Conservation (phyloP, 306 rosid species). For the Castanopsis chinensis region DNA sequence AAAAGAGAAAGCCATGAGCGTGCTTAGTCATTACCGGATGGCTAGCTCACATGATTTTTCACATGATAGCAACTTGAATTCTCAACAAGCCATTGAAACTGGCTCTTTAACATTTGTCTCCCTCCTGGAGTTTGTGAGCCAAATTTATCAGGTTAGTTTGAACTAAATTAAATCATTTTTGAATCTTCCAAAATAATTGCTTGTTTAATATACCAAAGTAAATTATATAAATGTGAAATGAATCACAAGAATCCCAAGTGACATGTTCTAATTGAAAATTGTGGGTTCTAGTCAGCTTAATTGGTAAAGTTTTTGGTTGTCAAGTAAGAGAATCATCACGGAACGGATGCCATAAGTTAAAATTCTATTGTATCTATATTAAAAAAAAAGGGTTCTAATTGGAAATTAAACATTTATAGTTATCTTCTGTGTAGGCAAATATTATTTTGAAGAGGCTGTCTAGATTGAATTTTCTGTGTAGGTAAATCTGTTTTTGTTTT, state of each 20-base stretch:
- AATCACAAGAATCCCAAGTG: neutral
- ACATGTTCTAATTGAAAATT: too few relatives aligned
- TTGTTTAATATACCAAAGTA: conserved; percentile 5
- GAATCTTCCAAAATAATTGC: neutral
- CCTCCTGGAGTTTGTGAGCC: conserved; percentile 88
- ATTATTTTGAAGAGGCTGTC: neutral
- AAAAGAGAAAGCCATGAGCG: conserved; percentile 81
- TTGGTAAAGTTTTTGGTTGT: too few relatives aligned
- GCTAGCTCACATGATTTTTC: conserved; percentile 68
- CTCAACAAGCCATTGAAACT: conserved; percentile 49
- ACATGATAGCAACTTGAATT: conserved; percentile 49
- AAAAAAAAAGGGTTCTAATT: neutral
- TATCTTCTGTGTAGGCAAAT: neutral
- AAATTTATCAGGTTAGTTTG: conserved; percentile 79
- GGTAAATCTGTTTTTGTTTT: too few relatives aligned
- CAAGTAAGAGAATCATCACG: too few relatives aligned
- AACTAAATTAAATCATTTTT: conserved; percentile 8
- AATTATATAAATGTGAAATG: neutral
- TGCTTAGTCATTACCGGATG: conserved; percentile 67
- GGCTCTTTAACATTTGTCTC: conserved; percentile 66
- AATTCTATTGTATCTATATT: too few relatives aligned
- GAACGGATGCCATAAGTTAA: too few relatives aligned
- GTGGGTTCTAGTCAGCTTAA: too few relatives aligned
- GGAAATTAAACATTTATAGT: neutral
- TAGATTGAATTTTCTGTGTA: neutral